phyloP scores from a whole-genome alignment of 495 filamentous ascomycete genomes.

The Lophiostoma macrostomum region DNA sequence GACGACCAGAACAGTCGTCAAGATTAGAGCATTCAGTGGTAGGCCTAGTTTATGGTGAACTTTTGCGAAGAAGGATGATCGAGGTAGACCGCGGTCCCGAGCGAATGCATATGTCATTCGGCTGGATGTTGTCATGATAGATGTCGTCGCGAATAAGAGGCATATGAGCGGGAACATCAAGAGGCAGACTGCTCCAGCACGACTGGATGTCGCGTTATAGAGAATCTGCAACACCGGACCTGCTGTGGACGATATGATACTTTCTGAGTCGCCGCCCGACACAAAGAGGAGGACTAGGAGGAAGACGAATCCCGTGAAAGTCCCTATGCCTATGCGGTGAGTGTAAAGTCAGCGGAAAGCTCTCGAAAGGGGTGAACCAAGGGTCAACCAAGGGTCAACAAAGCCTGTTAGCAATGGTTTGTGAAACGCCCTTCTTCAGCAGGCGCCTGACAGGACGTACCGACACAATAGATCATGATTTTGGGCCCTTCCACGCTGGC shows the following conservation, averaged over 20 bases:
- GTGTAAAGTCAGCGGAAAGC: too few species aligned
- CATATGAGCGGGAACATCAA: constrained; percentile 72
- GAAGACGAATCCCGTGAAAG: constrained; percentile 66
- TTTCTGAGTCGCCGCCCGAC: constrained; percentile 51
- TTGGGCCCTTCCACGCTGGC: constrained; percentile 62
- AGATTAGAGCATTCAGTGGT: constrained; percentile 65
- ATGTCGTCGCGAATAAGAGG: constrained; percentile 66
- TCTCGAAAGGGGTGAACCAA: too few species aligned
- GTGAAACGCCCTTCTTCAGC: too few species aligned
- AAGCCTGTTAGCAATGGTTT: too few species aligned
- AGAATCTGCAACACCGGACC: constrained; percentile 70
- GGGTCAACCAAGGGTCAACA: too few species aligned
- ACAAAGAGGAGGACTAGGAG: constrained; percentile 65
- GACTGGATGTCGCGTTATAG: constrained; percentile 63
- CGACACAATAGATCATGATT: constrained; percentile 70
- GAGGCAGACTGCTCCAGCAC: constrained; percentile 64
- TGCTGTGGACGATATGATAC: constrained; percentile 58
- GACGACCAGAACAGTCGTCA: constrained; percentile 62
- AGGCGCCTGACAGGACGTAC: too few species aligned
- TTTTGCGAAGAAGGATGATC: constrained; percentile 59
- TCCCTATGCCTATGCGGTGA: too few species aligned
- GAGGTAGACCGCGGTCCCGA: constrained; percentile 68
- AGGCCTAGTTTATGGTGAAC: constrained; percentile 63
- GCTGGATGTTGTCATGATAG: constrained; percentile 72
- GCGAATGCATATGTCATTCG: constrained; percentile 77